These are phyloP conservation scores for Fimicolochytrium jonesii DNA, from an alignment of 192 early-diverging fungal genomes.

Conservation along the genomic window DNA sequence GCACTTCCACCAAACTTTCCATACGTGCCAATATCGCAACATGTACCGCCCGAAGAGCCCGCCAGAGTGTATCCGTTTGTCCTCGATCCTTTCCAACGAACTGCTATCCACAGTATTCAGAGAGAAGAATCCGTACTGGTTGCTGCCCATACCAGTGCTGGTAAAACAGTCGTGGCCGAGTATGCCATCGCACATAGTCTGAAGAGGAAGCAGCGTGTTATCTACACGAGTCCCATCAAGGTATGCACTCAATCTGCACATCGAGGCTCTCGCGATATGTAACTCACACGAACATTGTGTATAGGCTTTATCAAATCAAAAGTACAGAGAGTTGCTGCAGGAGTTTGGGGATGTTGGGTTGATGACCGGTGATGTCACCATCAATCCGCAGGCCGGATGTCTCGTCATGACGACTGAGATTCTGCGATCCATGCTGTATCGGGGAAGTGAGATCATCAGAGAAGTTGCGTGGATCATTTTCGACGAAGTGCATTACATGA, in stretches of 20 bases:
- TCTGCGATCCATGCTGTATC: constrained; percentile 94
- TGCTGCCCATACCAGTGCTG: constrained; percentile 92
- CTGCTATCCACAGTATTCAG: constrained; percentile 83
- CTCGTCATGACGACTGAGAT: constrained; percentile 99
- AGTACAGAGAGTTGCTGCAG: constrained; percentile 90
- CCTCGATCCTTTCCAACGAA: constrained; percentile 93
- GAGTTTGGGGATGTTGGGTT: constrained; percentile 98
- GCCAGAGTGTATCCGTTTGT: constrained; percentile 85
- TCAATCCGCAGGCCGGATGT: constrained; percentile 88
- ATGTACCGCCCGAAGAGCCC: constrained; percentile 71
- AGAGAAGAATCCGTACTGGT: constrained; percentile 93
- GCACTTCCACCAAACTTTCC: constrained; percentile 81
- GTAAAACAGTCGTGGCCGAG: constrained; percentile 98
- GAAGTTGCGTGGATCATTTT: constrained; percentile 98
- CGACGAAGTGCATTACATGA: constrained; percentile 99
- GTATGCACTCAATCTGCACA: too few relatives aligned
- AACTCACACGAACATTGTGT: too few relatives aligned
- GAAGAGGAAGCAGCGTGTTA: constrained; percentile 86
- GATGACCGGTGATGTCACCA: constrained; percentile 98
- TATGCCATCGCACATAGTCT: constrained; percentile 93
- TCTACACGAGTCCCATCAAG: constrained; percentile 98
- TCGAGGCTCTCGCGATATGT: too few relatives aligned
- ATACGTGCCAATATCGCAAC: constrained; percentile 84
- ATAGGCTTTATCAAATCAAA: constrained; percentile 94
- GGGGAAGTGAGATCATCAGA: constrained; percentile 91